A percentile compares a stretch with the other conserved stretches of the same genome.
Conservation (phyloP, 1,284 basidiomycete species). For the Marasmius tenuissimus region DNA sequence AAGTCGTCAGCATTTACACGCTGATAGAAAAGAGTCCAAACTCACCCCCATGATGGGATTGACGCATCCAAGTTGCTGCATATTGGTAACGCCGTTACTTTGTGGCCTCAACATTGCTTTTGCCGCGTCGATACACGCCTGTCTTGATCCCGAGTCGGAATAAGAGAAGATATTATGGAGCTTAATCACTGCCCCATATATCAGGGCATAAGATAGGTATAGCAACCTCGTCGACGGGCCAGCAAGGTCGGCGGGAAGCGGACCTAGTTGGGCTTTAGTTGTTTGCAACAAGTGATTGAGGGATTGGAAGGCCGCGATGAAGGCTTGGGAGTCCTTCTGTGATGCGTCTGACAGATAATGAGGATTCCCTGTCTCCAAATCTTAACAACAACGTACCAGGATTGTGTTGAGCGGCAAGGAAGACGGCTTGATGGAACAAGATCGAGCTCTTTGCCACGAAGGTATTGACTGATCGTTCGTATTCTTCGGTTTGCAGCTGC, state of each 20-base stretch:
- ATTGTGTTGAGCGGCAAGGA: conserved; percentile 39
- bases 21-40: conserved; percentile 11
- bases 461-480: neutral
- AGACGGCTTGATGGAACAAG: conserved; percentile 40
- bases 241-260: conserved; percentile 25
- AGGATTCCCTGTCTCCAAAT: conserved; percentile 7
- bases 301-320: conserved; percentile 36
- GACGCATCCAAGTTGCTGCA: conserved; percentile 35
- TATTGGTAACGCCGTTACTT: conserved; percentile 28
- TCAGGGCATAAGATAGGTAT: conserved; percentile 39
- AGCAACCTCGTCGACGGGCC: conserved; percentile 32
- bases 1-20: conserved; percentile 5
- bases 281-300: conserved; percentile 39
- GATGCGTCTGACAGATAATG: conserved; percentile 31
- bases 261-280: conserved; percentile 33
- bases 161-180: conserved; percentile 41
- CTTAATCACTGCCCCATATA: conserved; percentile 42
- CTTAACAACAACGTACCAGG: conserved; percentile 30
- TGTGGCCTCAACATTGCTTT: conserved; percentile 34
- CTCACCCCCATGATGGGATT: conserved; percentile 51
- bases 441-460: conserved; percentile 34
- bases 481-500: neutral
- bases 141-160: conserved; percentile 34
- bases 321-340: conserved; percentile 33
- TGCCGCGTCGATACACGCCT: conserved; percentile 40